Evolutionary conservation across 352 stramenopile genomes (phyloP).

Genomic region (Phytophthora pseudosyringae): DNA sequence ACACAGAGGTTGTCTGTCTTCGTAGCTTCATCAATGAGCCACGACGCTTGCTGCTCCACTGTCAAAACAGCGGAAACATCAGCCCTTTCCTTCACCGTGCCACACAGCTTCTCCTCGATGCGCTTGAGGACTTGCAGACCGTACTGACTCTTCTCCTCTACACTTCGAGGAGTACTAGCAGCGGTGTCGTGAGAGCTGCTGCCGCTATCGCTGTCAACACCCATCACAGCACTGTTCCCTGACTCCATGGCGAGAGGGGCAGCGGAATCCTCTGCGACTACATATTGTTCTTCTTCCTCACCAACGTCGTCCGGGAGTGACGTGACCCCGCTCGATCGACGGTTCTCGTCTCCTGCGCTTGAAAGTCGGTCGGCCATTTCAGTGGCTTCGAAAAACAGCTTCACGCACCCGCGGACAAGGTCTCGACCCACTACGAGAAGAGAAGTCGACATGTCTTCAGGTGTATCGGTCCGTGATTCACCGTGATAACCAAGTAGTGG

Average conservation of each 20-base stretch:
- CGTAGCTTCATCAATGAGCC: slow-evolving; percentile 80
- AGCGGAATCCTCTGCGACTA: slow-evolving; percentile 11
- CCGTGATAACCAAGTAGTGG: no score
- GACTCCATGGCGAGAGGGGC: slow-evolving; percentile 7
- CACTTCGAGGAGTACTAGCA: background rate
- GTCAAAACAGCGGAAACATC: slow-evolving; percentile 44
- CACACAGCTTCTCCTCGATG: slow-evolving; percentile 80
- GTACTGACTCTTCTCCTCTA: slow-evolving; percentile 52
- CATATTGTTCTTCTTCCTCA: slow-evolving; percentile 20
- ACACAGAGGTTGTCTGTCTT: slow-evolving; percentile 85
- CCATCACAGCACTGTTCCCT: slow-evolving; percentile 18
- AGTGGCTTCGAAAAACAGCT: slow-evolving; percentile 73
- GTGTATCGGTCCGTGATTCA: background rate
- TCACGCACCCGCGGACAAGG: slow-evolving; percentile 55
- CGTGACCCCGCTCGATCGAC: background rate
- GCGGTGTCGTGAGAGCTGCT: slow-evolving; percentile 11
- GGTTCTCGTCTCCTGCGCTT: slow-evolving; percentile 24
- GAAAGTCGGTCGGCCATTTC: slow-evolving; percentile 68
- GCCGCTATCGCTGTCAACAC: slow-evolving; percentile 20
- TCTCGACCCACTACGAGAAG: slow-evolving; percentile 40
- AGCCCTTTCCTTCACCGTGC: slow-evolving; percentile 48
- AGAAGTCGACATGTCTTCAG: slow-evolving; percentile 5
- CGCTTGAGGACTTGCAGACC: slow-evolving; percentile 74
- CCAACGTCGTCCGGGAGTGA: slow-evolving; percentile 17
- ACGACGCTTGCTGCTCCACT: slow-evolving; percentile 79